Conservation (phyloP, 345 rosid genomes). For the Eucalyptus pumila region DNA sequence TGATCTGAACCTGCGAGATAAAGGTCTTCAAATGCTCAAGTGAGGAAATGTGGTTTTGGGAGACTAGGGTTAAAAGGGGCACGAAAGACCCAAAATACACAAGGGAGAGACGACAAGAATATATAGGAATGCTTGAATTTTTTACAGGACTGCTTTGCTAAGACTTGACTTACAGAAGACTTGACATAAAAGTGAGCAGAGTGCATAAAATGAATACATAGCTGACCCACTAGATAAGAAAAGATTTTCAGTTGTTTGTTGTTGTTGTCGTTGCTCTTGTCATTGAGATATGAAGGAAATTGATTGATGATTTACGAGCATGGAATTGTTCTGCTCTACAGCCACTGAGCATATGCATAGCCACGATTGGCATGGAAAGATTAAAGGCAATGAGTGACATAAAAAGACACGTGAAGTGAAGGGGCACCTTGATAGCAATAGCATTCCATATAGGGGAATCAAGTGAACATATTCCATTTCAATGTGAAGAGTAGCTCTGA, state of each 20-base stretch:
- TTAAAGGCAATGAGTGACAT: not conserved
- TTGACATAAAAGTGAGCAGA: not conserved
- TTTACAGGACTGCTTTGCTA: not conserved
- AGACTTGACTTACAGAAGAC: not conserved
- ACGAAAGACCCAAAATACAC: not conserved
- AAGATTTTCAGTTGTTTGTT: not conserved
- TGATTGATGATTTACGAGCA: not conserved
- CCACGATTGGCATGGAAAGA: not conserved
- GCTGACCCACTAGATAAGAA: not conserved
- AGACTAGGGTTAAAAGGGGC: not conserved
- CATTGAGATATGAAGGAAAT: not conserved
- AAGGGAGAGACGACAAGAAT: not conserved
- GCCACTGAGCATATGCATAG: not conserved
- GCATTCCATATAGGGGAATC: not conserved
- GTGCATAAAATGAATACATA: not conserved
- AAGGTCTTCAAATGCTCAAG: not conserved
- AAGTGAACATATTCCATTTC: not conserved
- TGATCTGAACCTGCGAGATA: not conserved
- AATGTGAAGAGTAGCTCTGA: not conserved
- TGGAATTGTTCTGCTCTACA: not conserved
- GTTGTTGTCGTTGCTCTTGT: not conserved
- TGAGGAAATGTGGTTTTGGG: not conserved
- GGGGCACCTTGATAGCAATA: not conserved
- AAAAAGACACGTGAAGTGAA: not conserved
- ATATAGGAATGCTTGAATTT: not conserved